These are phyloP conservation scores for Diplodia intermedia DNA, from an alignment of 2,329 filamentous ascomycete species.

Conservation along the genomic window DNA sequence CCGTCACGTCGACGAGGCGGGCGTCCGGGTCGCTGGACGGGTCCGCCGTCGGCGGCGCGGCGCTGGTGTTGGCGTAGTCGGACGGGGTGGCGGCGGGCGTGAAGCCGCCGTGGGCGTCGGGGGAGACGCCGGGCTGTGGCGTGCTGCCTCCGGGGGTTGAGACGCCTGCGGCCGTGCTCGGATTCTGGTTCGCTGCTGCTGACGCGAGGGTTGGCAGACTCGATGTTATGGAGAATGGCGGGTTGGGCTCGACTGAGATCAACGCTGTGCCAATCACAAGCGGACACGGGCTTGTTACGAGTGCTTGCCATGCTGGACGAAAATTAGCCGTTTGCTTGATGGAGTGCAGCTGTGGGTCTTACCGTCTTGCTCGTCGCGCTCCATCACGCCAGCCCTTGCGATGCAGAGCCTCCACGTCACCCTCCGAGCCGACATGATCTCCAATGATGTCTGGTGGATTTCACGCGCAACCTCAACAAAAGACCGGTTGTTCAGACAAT, in stretches of 20 bases:
- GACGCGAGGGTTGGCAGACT: slow-evolving; percentile 40
- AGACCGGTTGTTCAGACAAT: slow-evolving; percentile 69
- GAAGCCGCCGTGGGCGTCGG: slow-evolving; percentile 45
- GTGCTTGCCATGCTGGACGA: slow-evolving; percentile 42
- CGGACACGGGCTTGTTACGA: slow-evolving; percentile 47
- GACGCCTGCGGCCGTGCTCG: slow-evolving; percentile 2
- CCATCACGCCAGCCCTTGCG: slow-evolving; percentile 73
- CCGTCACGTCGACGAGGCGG: slow-evolving; percentile 73
- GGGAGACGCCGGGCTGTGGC: slow-evolving; percentile 45
- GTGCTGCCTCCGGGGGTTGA: slow-evolving; percentile 41
- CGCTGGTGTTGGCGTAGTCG: slow-evolving; percentile 55
- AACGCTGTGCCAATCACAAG: slow-evolving; percentile 57
- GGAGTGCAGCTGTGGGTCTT: slow-evolving; percentile 33
- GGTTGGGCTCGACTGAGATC: slow-evolving; percentile 69
- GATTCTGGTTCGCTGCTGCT: slow-evolving; percentile 33
- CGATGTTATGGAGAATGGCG: slow-evolving; percentile 68
- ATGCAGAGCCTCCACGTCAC: slow-evolving; percentile 81
- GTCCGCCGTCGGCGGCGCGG: slow-evolving; percentile 48
- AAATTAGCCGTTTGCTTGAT: neutral
- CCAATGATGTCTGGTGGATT: slow-evolving; percentile 78
- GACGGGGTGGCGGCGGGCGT: slow-evolving; percentile 73
- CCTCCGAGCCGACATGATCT: slow-evolving; percentile 72
- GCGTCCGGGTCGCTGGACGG: slow-evolving; percentile 65
- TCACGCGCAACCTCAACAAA: slow-evolving; percentile 73
- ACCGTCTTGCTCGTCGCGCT: slow-evolving; percentile 67